Evolutionary conservation across 2,329 filamentous ascomycete genomes (phyloP), one percentile per base, ranked within the genome.

Genomic region (Sodiomyces alkalinus): DNA sequence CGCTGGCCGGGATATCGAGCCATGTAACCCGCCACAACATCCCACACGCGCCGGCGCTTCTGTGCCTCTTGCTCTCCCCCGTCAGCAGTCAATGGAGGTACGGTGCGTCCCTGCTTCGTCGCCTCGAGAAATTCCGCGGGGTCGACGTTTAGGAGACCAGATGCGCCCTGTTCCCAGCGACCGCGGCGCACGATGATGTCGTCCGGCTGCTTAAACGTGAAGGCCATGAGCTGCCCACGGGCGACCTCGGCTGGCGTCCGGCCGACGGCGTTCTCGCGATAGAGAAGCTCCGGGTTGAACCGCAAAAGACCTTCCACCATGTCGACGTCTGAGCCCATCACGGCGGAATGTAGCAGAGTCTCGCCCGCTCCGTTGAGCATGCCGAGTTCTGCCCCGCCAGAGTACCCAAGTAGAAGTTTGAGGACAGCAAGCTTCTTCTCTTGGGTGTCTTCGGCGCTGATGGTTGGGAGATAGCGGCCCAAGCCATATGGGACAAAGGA

Each of bases 191-290:
- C n/a, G n/a, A n/a, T n/a, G n/a, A n/a, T n/a, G n/a, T n/a, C n/a
- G n/a, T n/a, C n/a, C 15, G 11, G 14, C 22, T 33, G 37, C 18
- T 33, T 27, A n/a, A 61, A 48, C 23, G 49, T 49, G 6, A 45
- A 41, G 6, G 52, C 48, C 3, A 67, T 52, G 34, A 63, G 62
- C 2, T 50, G 47, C 29, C 79, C 73, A 28, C 68, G 56, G 0
- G 74, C 70, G 27, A 80, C 52, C 40, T 90, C 80, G 17, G 64
- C 60, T 0, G 81, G 76, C 0, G 80, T 90, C 11, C 68, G 64
- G 2, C 82, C 82, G 0, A 79, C 79, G 0, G 79, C 70, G 39
- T 86, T 86, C 46, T 90, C 82, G 14, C 74, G 67, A 39, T 68
- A 63, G 1, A 83, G 53, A 2, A 85, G 56, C 16, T 60, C 57